Base-by-base conservation (phyloP, 202 grass and related monocot species). In the Hordeum pubiflorum region DNA sequence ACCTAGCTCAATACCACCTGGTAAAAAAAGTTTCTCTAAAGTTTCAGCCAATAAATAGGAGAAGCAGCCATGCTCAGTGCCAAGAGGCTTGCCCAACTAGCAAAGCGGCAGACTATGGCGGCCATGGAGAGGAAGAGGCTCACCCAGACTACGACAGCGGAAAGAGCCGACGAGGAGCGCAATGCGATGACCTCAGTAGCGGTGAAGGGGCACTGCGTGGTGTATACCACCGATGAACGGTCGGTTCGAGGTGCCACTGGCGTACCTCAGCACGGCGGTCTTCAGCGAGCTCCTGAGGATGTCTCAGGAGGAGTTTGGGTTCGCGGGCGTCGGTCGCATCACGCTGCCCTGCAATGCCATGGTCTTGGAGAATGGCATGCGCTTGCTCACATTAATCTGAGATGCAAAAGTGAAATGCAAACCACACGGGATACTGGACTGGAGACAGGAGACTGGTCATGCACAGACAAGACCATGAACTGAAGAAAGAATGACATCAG, bases 21-120 rank as follows among this genome's bases (percentile, higher is more conserved):
- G 9, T 4, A 21, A 9, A 68, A 34, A 39, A 69, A 29, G 58
- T 68, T 43, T 34, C 17, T 33, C 36, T 60, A 72, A 26, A 54
- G 11, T 79, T 18, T 12, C 10, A 50, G 56, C 75, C 4, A 86
- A 88, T 3, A 20, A 20, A 65, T 38, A 13, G 23, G 69, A 38
- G 40, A 6, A 91, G 13, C 22, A 59, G 82, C 59, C 60, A 90
- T 92, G 89, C 63, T 88, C 37, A 74, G 77, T 58, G 3, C 75
- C 41, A 91, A 89, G 81, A 90, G 29, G 29, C 20, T 88, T 7
- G 27, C 63, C 57, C 31, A 84, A n/a, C 57, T 86, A 20, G 75
- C 76, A 38, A 91, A 73, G 84, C 91, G 88, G 79, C 79, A 86
- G 18, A 89, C 38, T 58, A 90, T 77, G 63, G 63, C 64, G 73